Evolutionary conservation across 192 early-diverging fungal genomes (phyloP).

Genomic region (Endogone sp.): DNA sequence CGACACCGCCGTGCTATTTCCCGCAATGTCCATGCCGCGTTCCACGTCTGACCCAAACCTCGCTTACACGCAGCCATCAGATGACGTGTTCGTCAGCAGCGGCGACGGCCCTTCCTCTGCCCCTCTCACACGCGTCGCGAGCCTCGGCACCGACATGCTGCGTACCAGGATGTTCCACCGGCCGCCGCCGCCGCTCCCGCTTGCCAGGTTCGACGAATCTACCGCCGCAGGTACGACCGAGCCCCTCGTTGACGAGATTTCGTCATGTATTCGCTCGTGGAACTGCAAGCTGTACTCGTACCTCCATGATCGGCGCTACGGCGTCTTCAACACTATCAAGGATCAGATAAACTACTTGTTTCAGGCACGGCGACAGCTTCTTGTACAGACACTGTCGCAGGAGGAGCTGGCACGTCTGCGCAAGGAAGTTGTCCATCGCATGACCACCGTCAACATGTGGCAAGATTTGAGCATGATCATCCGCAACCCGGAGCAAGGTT

Average conservation of each 20-base stretch:
- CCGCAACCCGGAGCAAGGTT: slow-evolving; percentile 55
- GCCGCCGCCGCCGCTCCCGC: slow-evolving; percentile 33
- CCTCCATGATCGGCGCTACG: slow-evolving; percentile 50
- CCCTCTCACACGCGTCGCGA: neutral
- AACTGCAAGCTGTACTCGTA: slow-evolving; percentile 43
- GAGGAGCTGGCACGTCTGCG: slow-evolving; percentile 54
- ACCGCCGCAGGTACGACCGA: slow-evolving; percentile 50
- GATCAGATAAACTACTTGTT: slow-evolving; percentile 56
- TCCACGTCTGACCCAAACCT: neutral
- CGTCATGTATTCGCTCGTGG: slow-evolving; percentile 62
- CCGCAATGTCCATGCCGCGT: neutral
- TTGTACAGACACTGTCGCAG: slow-evolving; percentile 53
- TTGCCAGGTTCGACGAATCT: slow-evolving; percentile 40
- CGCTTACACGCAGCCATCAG: neutral
- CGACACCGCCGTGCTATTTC: neutral
- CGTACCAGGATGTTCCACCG: neutral
- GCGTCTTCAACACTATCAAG: slow-evolving; percentile 42
- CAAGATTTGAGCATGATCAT: slow-evolving; percentile 54
- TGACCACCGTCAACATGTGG: slow-evolving; percentile 51
- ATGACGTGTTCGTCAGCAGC: neutral
- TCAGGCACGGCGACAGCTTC: slow-evolving; percentile 53
- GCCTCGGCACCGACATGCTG: neutral
- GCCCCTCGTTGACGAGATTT: slow-evolving; percentile 64
- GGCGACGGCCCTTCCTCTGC: neutral
- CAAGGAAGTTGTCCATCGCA: slow-evolving; percentile 43